A percentile compares a stretch with the other conserved stretches of the same genome.
These are phyloP conservation scores for Oryza officinalis DNA, from an alignment of 176 grass and related monocot genomes.

Conservation along the genomic window DNA sequence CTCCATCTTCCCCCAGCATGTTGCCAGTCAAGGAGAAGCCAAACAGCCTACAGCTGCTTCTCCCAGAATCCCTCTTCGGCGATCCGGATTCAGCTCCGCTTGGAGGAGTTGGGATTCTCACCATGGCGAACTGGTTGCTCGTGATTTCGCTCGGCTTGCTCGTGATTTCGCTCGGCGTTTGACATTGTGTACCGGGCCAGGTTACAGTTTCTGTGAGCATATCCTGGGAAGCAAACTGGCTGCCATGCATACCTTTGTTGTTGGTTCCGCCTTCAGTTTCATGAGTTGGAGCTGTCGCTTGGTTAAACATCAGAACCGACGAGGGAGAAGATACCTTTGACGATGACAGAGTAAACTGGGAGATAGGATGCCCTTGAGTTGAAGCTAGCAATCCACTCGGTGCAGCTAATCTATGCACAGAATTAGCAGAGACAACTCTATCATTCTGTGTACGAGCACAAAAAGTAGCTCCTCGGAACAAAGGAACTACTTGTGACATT, in stretches of 20 bases:
- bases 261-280: slow-evolving; percentile 12
- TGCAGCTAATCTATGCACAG: slow-evolving; percentile 14
- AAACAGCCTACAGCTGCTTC: slow-evolving; percentile 65
- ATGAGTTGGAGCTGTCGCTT: slow-evolving; percentile 8
- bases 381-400: slow-evolving; percentile 18
- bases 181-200: neutral
- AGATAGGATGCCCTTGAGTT: slow-evolving; percentile 35
- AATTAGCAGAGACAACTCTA: slow-evolving; percentile 31
- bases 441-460: slow-evolving; percentile 27
- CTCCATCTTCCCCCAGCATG: slow-evolving; percentile 42
- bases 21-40: slow-evolving; percentile 81
- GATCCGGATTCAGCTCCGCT: slow-evolving; percentile 8
- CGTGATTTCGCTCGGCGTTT: slow-evolving; percentile 11
- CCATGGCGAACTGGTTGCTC: neutral
- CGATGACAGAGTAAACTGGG: slow-evolving; percentile 30
- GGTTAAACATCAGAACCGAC: slow-evolving; percentile 77
- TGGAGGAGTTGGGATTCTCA: slow-evolving; percentile 12
- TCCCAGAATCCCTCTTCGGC: neutral
- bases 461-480: slow-evolving; percentile 27
- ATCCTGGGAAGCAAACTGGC: slow-evolving; percentile 2
- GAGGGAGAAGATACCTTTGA: slow-evolving; percentile 64
- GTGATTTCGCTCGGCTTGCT: slow-evolving; percentile 16
- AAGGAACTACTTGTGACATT: slow-evolving; percentile 56
- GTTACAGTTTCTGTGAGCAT: slow-evolving; percentile 25
- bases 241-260: slow-evolving; percentile 16